Base-by-base conservation (phyloP, 2,329 filamentous ascomycete species). In the Penicillium sp. region DNA sequence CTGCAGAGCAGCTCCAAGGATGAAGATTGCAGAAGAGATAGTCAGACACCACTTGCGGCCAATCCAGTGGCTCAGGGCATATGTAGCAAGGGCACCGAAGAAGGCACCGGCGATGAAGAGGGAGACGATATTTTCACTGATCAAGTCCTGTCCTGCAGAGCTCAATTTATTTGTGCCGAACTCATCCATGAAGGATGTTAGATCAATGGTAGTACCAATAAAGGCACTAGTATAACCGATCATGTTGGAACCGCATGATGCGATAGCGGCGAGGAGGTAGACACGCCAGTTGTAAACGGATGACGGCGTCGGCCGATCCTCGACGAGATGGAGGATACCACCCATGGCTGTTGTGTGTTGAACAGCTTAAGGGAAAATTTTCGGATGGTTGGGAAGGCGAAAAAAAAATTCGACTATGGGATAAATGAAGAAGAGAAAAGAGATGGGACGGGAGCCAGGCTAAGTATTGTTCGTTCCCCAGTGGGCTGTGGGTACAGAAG, bases 71-170 rank as follows among this genome's bases (percentile, higher is more conserved):
- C 82, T 84, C 16, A 85, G 81, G 22, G 75, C 78, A 61, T 89
- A 91, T 60, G 86, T 87, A 55, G 82, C 79, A 19, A 90, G 71
- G 26, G 86, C 84, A 54, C 90, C 89, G 67, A 92, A 91, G 77
- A 93, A 91, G 59, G 89, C 89, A 58, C 89, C 89, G n/a, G 89
- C 90, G 72, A 92, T 89, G 76, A 90, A 91, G 37, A 89, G 82
- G 11, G 87, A 90, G 52, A 91, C 89, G 59, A 91, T 90, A 71
- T 91, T 92, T 63, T 86, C 79, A 69, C 86, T 87, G 50, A 89
- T 78, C 14, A 89, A 73, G 27, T 84, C 82, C 26, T 86, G 76
- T n/a, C 83, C 68, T 3, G 66, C 54, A 0, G 70, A 53, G 4
- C 71, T 73, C 74, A 86, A 82, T 1, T 76, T 67, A 9, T 74